Percentiles rank a stretch among this genome's conserved stretches.
These are phyloP conservation scores for Linnemannia exigua DNA, from an alignment of 192 early-diverging fungal species.

Conservation along the genomic window DNA sequence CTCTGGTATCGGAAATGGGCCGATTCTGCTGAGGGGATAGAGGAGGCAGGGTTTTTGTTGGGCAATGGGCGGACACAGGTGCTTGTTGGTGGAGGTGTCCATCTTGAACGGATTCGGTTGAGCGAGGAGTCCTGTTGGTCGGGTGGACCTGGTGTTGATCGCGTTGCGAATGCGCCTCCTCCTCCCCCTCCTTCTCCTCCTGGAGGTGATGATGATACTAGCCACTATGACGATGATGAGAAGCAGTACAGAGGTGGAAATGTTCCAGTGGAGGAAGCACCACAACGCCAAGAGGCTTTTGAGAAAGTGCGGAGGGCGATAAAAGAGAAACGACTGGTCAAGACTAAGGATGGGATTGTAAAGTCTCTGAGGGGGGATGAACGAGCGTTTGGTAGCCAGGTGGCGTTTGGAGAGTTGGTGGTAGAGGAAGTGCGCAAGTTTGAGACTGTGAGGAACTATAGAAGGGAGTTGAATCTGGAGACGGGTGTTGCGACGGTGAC, in stretches of 20 bases:
- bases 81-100: constrained; percentile 33
- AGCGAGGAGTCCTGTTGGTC: constrained; percentile 43
- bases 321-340: constrained; percentile 25
- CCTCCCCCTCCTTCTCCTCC: background rate
- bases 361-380: constrained; percentile 34
- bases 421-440: constrained; percentile 39
- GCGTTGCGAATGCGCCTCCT: background rate
- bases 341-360: constrained; percentile 7
- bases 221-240: background rate
- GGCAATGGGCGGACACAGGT: constrained; percentile 39
- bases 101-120: constrained; percentile 35
- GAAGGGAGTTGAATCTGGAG: constrained; percentile 30
- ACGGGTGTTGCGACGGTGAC: constrained; percentile 22
- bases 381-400: constrained; percentile 34
- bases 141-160: constrained; percentile 33
- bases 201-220: background rate
- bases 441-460: constrained; percentile 25
- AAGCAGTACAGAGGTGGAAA: constrained; percentile 41
- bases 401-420: constrained; percentile 36
- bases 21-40: background rate
- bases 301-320: constrained; percentile 5
- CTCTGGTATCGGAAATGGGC: constrained; percentile 37
- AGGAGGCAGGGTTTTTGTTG: constrained; percentile 25
- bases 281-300: constrained; percentile 15
- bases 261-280: constrained; percentile 12